phyloP scores from a whole-genome alignment of 1,284 basidiomycete species.

The Cutaneotrichosporon cutaneum region DNA sequence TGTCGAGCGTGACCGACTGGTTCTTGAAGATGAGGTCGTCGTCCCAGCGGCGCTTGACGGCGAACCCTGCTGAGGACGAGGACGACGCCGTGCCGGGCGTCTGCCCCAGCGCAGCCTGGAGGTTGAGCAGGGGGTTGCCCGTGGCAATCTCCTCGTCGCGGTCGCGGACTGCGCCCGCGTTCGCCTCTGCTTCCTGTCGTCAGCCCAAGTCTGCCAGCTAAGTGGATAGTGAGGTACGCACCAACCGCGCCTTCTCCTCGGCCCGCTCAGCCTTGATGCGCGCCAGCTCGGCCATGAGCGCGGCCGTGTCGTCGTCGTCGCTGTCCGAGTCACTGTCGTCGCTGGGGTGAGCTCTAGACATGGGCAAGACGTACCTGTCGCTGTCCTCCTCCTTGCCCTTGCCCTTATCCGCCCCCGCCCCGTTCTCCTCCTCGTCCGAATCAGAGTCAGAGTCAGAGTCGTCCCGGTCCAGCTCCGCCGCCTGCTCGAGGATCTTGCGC shows the following conservation, averaged over 20 bases:
- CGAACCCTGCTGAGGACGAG: constrained; percentile 58
- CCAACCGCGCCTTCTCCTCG: constrained; percentile 76
- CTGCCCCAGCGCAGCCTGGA: constrained; percentile 80
- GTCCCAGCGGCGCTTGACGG: constrained; percentile 92
- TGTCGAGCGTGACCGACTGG: constrained; percentile 70
- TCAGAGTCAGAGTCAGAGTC: constrained; percentile 75
- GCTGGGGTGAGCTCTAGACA: constrained; percentile 19
- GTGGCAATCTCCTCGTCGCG: constrained; percentile 80
- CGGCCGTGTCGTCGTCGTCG: constrained; percentile 87
- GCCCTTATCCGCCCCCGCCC: constrained; percentile 51
- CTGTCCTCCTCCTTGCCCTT: constrained; percentile 51
- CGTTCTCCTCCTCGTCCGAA: constrained; percentile 56
- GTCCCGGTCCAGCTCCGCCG: constrained; percentile 79
- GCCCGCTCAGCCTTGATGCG: constrained; percentile 93
- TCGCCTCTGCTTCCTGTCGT: constrained; percentile 67
- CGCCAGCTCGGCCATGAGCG: constrained; percentile 85
- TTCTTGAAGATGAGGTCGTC: constrained; percentile 98
- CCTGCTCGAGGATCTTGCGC: constrained; percentile 76
- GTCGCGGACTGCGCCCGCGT: constrained; percentile 62
- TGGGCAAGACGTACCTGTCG: constrained; percentile 20
- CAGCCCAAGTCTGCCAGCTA: not conserved
- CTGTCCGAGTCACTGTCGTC: constrained; percentile 55
- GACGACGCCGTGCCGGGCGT: constrained; percentile 55
- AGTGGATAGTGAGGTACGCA: constrained; percentile 23
- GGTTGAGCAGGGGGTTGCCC: constrained; percentile 79